These are phyloP conservation scores for Begonia loranthoides DNA, from an alignment of 306 rosid species.

Conservation along the genomic window DNA sequence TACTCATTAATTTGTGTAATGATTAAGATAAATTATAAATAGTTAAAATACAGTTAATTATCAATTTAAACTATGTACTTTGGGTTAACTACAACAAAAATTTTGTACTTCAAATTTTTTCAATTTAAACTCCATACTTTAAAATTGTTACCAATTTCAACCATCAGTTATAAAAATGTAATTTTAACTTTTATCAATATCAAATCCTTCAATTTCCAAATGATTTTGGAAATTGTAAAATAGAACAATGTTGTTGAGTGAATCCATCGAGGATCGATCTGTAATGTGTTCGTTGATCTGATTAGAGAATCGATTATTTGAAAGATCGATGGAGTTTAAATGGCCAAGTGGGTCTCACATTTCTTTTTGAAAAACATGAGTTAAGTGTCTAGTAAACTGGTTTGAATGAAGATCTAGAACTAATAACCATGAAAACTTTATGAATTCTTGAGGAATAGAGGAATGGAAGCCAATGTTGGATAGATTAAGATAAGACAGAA, in stretches of 20 bases:
- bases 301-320: conserved; percentile 24
- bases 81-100: no score
- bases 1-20: no score
- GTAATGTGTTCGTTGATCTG: conserved; percentile 21
- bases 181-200: no score
- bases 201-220: conserved; percentile 22
- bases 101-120: no score
- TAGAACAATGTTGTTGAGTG: conserved; percentile 19
- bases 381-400: conserved; percentile 23
- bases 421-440: conserved; percentile 23
- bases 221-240: conserved; percentile 37
- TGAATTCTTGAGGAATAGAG: conserved; percentile 29
- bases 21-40: no score
- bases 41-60: no score
- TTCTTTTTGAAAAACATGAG: conserved; percentile 18
- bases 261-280: conserved; percentile 20
- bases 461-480: conserved; percentile 39
- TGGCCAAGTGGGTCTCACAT: conserved; percentile 30
- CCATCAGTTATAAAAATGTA: no score
- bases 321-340: conserved; percentile 31
- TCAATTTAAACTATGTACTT: no score
- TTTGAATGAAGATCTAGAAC: conserved; percentile 43
- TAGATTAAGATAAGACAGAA: conserved; percentile 39
- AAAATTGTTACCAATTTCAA: no score
- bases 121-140: no score